Evolutionary conservation across 306 rosid species (phyloP).

Genomic region (Rosa persica): DNA sequence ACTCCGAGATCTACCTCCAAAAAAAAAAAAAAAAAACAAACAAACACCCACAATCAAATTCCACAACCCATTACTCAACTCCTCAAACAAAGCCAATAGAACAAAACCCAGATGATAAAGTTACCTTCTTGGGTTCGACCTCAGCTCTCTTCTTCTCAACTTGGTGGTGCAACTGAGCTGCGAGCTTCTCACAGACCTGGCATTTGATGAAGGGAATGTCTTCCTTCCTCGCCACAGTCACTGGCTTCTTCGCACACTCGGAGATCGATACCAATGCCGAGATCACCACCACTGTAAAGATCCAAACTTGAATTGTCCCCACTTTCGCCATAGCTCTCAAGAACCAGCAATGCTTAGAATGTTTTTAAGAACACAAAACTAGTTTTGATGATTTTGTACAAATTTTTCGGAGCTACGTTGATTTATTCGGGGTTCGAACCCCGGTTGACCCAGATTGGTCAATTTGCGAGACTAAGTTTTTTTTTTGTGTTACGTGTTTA

Average conservation of each 20-base stretch:
- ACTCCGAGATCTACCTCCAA: slow-evolving; percentile 73
- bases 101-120: slow-evolving; percentile 14
- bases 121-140: slow-evolving; percentile 85
- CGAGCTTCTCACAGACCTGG: slow-evolving; percentile 88
- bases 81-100: slow-evolving; percentile 12
- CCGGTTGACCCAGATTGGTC: background rate
- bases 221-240: slow-evolving; percentile 65
- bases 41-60: slow-evolving; percentile 17
- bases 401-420: background rate
- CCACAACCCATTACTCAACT: slow-evolving; percentile 11
- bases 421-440: background rate
- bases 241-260: slow-evolving; percentile 62
- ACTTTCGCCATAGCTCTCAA: slow-evolving; percentile 35
- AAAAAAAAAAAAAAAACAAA: slow-evolving; percentile 4
- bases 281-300: slow-evolving; percentile 37
- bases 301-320: slow-evolving; percentile 37
- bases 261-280: slow-evolving; percentile 54
- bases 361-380: background rate
- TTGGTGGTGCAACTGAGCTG: slow-evolving; percentile 63
- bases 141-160: slow-evolving; percentile 71
- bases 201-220: slow-evolving; percentile 82
- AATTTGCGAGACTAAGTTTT: background rate
- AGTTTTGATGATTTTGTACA: background rate
- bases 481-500: slow-evolving; percentile 24
- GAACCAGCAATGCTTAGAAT: background rate